Evolutionary conservation across 805 yeast species (phyloP).

Genomic region (Lipomyces sp.): DNA sequence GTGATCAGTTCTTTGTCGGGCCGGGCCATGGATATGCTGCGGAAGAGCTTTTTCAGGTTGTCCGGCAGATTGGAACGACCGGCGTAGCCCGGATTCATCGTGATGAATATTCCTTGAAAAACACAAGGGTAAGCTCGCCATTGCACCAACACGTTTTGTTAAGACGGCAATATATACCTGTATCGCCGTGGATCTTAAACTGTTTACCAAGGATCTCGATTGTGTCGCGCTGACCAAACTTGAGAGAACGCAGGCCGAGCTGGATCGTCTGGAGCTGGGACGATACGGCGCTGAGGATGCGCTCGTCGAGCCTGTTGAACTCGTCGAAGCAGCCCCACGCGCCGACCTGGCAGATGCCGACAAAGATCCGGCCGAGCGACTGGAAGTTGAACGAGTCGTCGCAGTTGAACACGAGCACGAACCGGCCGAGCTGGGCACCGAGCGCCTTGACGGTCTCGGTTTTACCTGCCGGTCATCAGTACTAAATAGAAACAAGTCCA

Average conservation of each 20-base stretch:
- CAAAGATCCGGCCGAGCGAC: conserved; percentile 69
- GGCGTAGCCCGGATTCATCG: conserved; percentile 85
- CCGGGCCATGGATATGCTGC: conserved; percentile 66
- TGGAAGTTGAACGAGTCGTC: conserved; percentile 83
- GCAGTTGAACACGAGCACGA: conserved; percentile 85
- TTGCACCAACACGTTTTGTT: too few species aligned
- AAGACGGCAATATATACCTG: too few species aligned
- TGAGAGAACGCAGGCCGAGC: conserved; percentile 42
- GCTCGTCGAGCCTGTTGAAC: conserved; percentile 72
- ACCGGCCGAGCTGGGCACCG: conserved; percentile 72
- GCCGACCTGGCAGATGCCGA: conserved; percentile 78
- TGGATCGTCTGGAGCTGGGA: conserved; percentile 75
- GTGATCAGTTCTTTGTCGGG: conserved; percentile 72
- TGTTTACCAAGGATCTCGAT: conserved; percentile 33
- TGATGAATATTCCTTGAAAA: conserved; percentile 77
- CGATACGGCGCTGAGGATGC: conserved; percentile 78
- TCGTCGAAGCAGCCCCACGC: conserved; percentile 98
- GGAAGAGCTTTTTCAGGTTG: conserved; percentile 72
- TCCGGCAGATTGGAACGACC: conserved; percentile 85
- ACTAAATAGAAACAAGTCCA: not conserved
- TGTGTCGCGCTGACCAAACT: not conserved
- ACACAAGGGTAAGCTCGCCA: too few species aligned
- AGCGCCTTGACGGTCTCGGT: conserved; percentile 86
- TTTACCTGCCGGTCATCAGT: conserved; percentile 41
- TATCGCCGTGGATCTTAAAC: conserved; percentile 28